A percentile compares a stretch with the other conserved stretches of the same genome.
Conservation (phyloP, 2,329 filamentous ascomycete genomes). For the Aspergillus unguis region DNA sequence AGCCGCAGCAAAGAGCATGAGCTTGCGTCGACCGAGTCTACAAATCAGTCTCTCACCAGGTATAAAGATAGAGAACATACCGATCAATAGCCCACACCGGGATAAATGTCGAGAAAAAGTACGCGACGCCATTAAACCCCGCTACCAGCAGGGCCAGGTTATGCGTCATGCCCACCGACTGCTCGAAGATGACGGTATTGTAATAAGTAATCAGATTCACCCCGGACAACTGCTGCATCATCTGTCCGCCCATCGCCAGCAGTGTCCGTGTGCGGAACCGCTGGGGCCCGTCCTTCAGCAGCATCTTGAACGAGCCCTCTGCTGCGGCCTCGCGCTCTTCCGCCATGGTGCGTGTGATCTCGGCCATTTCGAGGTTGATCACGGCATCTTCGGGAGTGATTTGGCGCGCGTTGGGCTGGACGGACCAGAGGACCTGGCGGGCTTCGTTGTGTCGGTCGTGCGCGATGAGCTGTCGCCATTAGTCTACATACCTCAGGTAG, state of each 20-base stretch:
- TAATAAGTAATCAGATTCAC: slow-evolving; percentile 32
- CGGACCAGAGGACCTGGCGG: slow-evolving; percentile 32
- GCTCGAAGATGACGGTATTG: slow-evolving; percentile 46
- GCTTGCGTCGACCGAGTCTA: slow-evolving; percentile 52
- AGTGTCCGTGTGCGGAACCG: slow-evolving; percentile 25
- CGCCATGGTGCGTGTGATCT: slow-evolving; percentile 23
- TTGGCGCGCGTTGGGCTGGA: slow-evolving; percentile 28
- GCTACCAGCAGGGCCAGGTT: slow-evolving; percentile 35
- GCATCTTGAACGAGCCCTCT: slow-evolving; percentile 22
- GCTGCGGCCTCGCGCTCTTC: slow-evolving; percentile 23
- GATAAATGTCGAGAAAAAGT: slow-evolving; percentile 38
- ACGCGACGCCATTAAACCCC: slow-evolving; percentile 44
- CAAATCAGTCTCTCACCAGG: neutral
- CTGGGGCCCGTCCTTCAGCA: slow-evolving; percentile 25
- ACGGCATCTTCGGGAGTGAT: slow-evolving; percentile 26
- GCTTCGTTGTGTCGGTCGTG: slow-evolving; percentile 36
- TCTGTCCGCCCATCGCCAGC: slow-evolving; percentile 30
- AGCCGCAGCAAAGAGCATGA: slow-evolving; percentile 57
- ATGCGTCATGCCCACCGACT: slow-evolving; percentile 43
- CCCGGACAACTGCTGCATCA: slow-evolving; percentile 34
- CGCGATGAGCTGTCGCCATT: slow-evolving; percentile 27
- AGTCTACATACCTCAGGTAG: neutral
- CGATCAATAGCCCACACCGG: slow-evolving; percentile 40
- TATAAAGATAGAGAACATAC: slow-evolving; percentile 4
- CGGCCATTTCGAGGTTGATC: slow-evolving; percentile 21